Conservation (phyloP, 2,329 filamentous ascomycete species). For the Diplodia corticola region DNA sequence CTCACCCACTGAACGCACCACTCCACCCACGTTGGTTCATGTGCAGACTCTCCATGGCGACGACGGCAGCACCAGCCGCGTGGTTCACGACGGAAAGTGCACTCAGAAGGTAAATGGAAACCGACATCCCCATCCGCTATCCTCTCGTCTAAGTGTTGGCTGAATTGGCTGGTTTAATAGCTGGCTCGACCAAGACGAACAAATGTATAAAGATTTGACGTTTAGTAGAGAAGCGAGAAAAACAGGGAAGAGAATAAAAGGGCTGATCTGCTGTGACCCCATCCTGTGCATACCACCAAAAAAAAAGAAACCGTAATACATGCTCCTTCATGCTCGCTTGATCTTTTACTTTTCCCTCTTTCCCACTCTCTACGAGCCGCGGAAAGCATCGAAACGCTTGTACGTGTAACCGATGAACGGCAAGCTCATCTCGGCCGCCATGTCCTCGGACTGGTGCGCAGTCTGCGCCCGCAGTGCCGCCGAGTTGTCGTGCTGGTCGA, state of each 20-base stretch:
- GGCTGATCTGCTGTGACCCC: background rate
- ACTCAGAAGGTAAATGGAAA: background rate
- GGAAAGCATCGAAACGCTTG: conserved; percentile 84
- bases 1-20: background rate
- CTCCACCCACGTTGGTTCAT: background rate
- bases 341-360: background rate
- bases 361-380: conserved; percentile 34
- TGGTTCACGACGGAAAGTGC: background rate
- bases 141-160: background rate
- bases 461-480: conserved; percentile 84
- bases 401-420: conserved; percentile 97
- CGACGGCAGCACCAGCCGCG: background rate
- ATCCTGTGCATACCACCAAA: background rate
- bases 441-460: conserved; percentile 61
- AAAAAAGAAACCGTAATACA: conserved; percentile 6
- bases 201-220: background rate
- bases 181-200: background rate
- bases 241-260: background rate
- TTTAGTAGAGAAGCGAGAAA: background rate
- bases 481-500: conserved; percentile 92
- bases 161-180: background rate
- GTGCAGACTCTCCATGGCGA: background rate
- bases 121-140: background rate
- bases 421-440: conserved; percentile 90
- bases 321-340: conserved; percentile 1